Percentiles rank a stretch among this genome's conserved stretches.
Evolutionary conservation across 805 yeast species (phyloP).

Genomic region (Tetrapisispora pingtungensis): DNA sequence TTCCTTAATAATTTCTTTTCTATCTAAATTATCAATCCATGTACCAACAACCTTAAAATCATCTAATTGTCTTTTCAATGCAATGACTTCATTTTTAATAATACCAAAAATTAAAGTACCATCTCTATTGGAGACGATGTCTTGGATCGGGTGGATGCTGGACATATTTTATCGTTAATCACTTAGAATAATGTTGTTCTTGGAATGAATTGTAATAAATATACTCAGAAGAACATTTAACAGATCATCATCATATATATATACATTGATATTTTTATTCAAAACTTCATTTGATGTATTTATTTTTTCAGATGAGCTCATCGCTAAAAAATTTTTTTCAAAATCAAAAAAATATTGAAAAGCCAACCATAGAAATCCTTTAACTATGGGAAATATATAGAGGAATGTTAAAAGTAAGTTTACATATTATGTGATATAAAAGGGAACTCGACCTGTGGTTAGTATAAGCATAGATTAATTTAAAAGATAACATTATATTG

Average conservation of each 20-base stretch:
- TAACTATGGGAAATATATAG: neutral
- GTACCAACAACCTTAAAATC: conserved; percentile 32
- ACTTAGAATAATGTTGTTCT: too few relatives aligned
- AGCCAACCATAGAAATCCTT: neutral
- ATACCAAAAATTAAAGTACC: conserved; percentile 46
- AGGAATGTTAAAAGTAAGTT: too few relatives aligned
- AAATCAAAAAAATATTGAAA: neutral
- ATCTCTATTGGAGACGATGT: conserved; percentile 35
- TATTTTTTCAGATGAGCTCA: neutral
- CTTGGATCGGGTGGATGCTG: conserved; percentile 66
- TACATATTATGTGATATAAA: too few relatives aligned
- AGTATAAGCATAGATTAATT: too few relatives aligned
- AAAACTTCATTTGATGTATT: too few relatives aligned
- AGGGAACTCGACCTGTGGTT: too few relatives aligned
- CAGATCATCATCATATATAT: too few relatives aligned
- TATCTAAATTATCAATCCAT: conserved; percentile 56
- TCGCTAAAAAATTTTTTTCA: conserved; percentile 1
- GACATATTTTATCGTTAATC: conserved; percentile 6
- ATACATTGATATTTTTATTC: too few relatives aligned
- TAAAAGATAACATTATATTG: too few relatives aligned
- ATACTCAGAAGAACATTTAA: too few relatives aligned
- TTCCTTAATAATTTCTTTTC: conserved; percentile 33
- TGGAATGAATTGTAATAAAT: too few relatives aligned
- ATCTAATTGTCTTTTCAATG: conserved; percentile 30
- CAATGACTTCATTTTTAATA: conserved; percentile 50